phyloP scores from a whole-genome alignment of 257 asterid species.

The Coffea canephora region DNA sequence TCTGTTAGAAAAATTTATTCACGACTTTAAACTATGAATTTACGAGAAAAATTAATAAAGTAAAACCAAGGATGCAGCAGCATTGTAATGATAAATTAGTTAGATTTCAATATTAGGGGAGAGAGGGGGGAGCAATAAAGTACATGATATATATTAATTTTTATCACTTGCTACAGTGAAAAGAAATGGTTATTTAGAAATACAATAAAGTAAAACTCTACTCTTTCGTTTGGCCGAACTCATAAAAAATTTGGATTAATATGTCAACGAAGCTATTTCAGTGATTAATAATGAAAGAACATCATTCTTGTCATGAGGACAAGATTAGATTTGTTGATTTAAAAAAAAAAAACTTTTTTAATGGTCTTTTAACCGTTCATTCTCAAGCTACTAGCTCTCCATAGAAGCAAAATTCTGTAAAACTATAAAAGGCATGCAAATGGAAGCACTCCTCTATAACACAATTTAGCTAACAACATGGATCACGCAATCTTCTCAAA shows the following conservation, averaged over 20 bases:
- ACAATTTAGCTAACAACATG: not conserved
- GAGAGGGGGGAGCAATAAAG: not conserved
- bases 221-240: not conserved
- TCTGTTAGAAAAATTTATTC: not conserved
- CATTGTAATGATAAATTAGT: not conserved
- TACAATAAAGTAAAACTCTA: not conserved
- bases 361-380: not conserved
- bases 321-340: not conserved
- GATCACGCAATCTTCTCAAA: constrained; percentile 5
- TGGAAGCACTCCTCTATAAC: not conserved
- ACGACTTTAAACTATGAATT: not conserved
- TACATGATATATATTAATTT: not conserved
- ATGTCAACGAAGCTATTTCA: constrained; percentile 20
- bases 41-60: not conserved
- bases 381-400: not conserved
- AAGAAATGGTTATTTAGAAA: constrained; percentile 1
- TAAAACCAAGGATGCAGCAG: not conserved
- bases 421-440: constrained; percentile 5
- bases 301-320: constrained; percentile 1
- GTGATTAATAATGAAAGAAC: not conserved
- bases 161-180: constrained; percentile 5
- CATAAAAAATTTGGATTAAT: constrained; percentile 9
- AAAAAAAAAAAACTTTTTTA: not conserved
- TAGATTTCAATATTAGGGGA: not conserved
- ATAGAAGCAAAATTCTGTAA: not conserved